Base-by-base conservation (phyloP, 495 filamentous ascomycete genomes). In the Penicillium paxilli region DNA sequence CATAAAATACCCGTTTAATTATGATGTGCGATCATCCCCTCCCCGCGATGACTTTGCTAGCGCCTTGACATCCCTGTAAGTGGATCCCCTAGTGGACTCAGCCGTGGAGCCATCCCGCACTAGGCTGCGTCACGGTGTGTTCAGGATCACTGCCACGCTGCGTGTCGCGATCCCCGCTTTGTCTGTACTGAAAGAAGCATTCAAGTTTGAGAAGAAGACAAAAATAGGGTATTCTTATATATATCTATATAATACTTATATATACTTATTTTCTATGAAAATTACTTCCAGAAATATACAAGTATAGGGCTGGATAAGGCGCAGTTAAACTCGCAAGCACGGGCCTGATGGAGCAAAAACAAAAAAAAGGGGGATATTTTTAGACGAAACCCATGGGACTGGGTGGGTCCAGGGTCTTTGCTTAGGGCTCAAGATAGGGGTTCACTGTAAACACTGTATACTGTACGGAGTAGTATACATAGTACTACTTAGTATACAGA, bases 11-110 rank as follows among this genome's bases (percentile, higher is more conserved):
- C 42, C n/a, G 44, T 64, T 61, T 62, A 49, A 66, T 66, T 66
- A 55, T 55, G 64, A 64, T 66, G 58, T 61, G 63, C 64, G 50
- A 55, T 59, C 49, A 48, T 64, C 30, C 57, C 64, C n/a, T n/a
- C 54, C 63, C 58, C 64, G 57, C 60, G 59, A 62, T 52, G 47
- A 33, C 25, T 47, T 12, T 51, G 47, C 44, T 66, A 59, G 63
- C 57, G 63, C 23, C 45, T 38, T 47, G 35, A 47, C 37, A 51
- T 24, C 53, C 37, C 52, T 41, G 21, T 26, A 14, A 21, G 60
- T 57, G 54, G 61, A 44, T 22, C 49, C 56, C 45, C 17, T 23
- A n/a, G 42, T 53, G 48, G 51, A 37, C 23, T 35, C 52, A 28
- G 52, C 52, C 55, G 55, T 51, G 48, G 38, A 46, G 51, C 51